These are phyloP conservation scores for Lactarius evosmus DNA, from an alignment of 768 basidiomycete species.

Conservation along the genomic window DNA sequence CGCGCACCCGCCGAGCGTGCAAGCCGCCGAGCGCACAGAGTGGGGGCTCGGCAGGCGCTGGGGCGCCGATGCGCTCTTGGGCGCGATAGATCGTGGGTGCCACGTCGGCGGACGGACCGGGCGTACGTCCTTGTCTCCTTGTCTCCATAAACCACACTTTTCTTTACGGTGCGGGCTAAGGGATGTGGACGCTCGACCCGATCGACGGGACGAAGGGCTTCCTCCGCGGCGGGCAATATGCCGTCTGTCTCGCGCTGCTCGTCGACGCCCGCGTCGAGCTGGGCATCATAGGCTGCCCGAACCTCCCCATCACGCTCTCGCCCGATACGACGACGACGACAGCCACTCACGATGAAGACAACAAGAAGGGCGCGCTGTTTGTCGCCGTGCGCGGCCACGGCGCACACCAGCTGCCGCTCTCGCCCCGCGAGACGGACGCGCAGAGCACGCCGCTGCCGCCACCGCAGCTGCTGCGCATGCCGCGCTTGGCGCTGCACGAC, in stretches of 20 bases:
- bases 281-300: slow-evolving; percentile 78
- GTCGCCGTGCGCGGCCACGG: slow-evolving; percentile 86
- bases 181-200: slow-evolving; percentile 46
- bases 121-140: slow-evolving; percentile 53
- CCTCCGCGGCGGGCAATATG: slow-evolving; percentile 59
- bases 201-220: slow-evolving; percentile 64
- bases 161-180: slow-evolving; percentile 22
- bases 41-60: slow-evolving; percentile 74
- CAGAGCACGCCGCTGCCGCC: slow-evolving; percentile 31
- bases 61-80: slow-evolving; percentile 60
- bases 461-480: slow-evolving; percentile 46
- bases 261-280: slow-evolving; percentile 49
- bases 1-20: slow-evolving; percentile 43
- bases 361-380: slow-evolving; percentile 69
- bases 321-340: slow-evolving; percentile 30
- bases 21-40: slow-evolving; percentile 51
- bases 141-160: slow-evolving; percentile 6
- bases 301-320: slow-evolving; percentile 60
- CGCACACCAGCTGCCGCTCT: slow-evolving; percentile 64
- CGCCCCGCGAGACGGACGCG: slow-evolving; percentile 43
- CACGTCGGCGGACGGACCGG: slow-evolving; percentile 68
- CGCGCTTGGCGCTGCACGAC: slow-evolving; percentile 43
- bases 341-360: background rate
- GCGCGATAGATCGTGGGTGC: slow-evolving; percentile 84
- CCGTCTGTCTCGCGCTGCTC: slow-evolving; percentile 56